A percentile compares a stretch with the other conserved stretches of the same genome.
These are phyloP conservation scores for Argentina anserina DNA, from an alignment of 306 rosid genomes.

Conservation along the genomic window DNA sequence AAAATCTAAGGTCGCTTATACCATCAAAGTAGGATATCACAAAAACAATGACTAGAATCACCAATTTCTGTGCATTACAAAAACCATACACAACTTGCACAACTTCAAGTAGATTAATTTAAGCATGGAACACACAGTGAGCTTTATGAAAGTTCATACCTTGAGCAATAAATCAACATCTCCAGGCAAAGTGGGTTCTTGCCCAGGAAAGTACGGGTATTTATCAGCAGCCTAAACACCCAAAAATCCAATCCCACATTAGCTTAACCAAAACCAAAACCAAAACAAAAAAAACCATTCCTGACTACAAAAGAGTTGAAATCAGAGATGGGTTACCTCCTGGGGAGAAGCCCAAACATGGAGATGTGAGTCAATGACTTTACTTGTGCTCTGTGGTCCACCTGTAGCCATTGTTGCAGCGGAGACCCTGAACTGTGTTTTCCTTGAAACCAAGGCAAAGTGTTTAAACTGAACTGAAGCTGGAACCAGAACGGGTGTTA, in stretches of 20 bases:
- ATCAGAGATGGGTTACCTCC: slow-evolving; percentile 37
- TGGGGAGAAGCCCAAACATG: slow-evolving; percentile 89
- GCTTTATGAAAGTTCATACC: slow-evolving; percentile 36
- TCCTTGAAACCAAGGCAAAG: slow-evolving; percentile 7
- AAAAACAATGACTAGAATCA: not conserved
- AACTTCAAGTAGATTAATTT: not conserved
- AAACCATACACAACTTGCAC: not conserved
- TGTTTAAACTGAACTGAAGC: slow-evolving; percentile 12
- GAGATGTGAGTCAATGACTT: slow-evolving; percentile 73
- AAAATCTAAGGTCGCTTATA: not conserved
- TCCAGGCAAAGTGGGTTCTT: slow-evolving; percentile 70
- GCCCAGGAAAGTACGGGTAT: slow-evolving; percentile 74
- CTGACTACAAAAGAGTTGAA: not conserved
- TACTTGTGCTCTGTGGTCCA: slow-evolving; percentile 15
- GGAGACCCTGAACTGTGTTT: slow-evolving; percentile 13
- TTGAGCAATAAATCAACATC: slow-evolving; percentile 63
- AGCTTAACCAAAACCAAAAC: not conserved
- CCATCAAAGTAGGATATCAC: not conserved
- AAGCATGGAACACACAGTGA: not conserved
- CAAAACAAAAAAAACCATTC: not conserved
- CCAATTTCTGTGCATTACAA: not conserved
- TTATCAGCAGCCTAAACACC: slow-evolving; percentile 53
- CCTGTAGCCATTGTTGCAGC: slow-evolving; percentile 37
- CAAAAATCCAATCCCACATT: not conserved
- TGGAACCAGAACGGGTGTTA: slow-evolving; percentile 18